phyloP scores from a whole-genome alignment of 129 eudicot species.

The Chrysanthemum seticuspe region DNA sequence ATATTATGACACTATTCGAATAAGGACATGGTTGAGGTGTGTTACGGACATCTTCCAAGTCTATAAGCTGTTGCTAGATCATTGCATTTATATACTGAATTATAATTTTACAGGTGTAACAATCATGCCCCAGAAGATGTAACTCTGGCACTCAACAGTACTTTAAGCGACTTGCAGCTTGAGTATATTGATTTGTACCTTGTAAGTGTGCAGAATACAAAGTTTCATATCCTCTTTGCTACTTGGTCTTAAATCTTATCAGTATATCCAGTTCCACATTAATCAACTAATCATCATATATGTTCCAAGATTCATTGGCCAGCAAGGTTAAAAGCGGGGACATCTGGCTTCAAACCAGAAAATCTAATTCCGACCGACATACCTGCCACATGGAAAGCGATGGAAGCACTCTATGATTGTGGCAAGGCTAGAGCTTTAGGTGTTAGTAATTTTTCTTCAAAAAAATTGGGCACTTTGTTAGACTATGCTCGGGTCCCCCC shows the following conservation, averaged over 20 bases:
- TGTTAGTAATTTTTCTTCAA: constrained; percentile 78
- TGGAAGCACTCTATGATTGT: constrained; percentile 73
- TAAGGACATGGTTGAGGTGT: no score
- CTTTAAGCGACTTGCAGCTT: constrained; percentile 70
- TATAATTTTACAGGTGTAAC: constrained; percentile 55
- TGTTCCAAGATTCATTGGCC: constrained; percentile 78
- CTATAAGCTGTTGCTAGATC: no score
- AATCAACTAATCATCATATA: not conserved
- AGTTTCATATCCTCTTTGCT: not conserved
- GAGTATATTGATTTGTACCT: constrained; percentile 74
- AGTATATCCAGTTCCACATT: not conserved
- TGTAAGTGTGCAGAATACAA: constrained; percentile 44
- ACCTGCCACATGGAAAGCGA: constrained; percentile 78
- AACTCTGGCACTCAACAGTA: constrained; percentile 59
- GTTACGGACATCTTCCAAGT: no score
- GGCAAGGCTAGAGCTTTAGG: constrained; percentile 76
- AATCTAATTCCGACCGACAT: constrained; percentile 47
- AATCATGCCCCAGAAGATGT: constrained; percentile 83
- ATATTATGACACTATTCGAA: not conserved
- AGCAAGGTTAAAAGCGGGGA: constrained; percentile 46
- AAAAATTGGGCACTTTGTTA: constrained; percentile 58
- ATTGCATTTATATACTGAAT: no score
- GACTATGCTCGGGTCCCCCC: constrained; percentile 52
- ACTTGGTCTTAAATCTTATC: not conserved
- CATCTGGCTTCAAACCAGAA: constrained; percentile 53